Evolutionary conservation across 768 basidiomycete genomes (phyloP), one percentile per base, ranked within the genome.

Genomic region (Galerina marginata): DNA sequence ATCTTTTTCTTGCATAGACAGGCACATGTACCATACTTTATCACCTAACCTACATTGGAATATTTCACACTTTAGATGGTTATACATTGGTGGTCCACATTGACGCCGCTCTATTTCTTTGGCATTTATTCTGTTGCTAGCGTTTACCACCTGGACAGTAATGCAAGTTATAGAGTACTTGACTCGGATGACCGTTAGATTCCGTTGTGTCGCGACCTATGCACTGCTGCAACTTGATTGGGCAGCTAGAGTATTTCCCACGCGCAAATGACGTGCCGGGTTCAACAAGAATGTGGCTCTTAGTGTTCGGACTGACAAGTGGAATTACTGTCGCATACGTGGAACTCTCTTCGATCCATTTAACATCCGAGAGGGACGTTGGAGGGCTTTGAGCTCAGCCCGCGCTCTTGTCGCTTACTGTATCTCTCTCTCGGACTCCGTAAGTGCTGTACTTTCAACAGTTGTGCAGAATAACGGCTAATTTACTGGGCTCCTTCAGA

Each of bases 261-360:
- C 29, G 20, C 20, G 43, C 20, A 5, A 20, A 20, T 15, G 43
- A 15, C 43, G 15, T 44, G 43, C 14, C 43, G 14, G n/a, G 14
- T 44, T 44, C 43, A 15, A 15, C 43, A 11, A 20, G 10, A 11
- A 44, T 20, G 43, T 44, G 39, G 29, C 50, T 53, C 39, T 9
- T 42, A 23, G 9, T 11, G 37, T 52, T 53, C 39, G 51, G 51
- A 53, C 51, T 53, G 39, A 6, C 15, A 26, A 11, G 12, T 53
- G 38, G 26, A 25, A 20, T 25, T 46, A 44, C 29, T 40, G 53
- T 25, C 29, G 38, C 44, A 59, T 59, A 59, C 58, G 58, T 59
- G 58, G 51, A 59, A 33, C 57, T 58, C 38, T 29, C 37, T 12
- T 40, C 12, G 37, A 26, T 51, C 29, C 11, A 26, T 25, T 37